Evolutionary conservation across 1,284 basidiomycete species (phyloP), one percentile per base, ranked within the genome.

Genomic region (Ustilago shanxiensis): DNA sequence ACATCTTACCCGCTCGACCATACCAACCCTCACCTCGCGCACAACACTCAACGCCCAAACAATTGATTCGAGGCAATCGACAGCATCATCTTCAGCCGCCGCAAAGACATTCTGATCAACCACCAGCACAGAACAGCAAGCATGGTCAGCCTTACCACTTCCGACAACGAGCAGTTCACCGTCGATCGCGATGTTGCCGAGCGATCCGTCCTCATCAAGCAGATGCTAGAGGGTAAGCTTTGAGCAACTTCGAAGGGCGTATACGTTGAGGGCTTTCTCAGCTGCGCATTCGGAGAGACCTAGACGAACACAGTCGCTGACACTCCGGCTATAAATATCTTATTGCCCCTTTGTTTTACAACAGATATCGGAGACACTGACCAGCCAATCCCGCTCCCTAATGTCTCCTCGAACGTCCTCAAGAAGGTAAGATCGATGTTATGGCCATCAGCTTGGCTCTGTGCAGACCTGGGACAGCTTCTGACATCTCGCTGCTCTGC

Each of bases 121-220:
- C n/a, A 31, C 7, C 47, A 35, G 33, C 33, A 5, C n/a, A 7
- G 14, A 3, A 44, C 22, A 22, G 57, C 58, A 56, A 57, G 20
- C 24, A 84, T 83, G 81, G 81, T 82, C 70, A 70, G 77, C 62
- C 79, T 85, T 16, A 77, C 75, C 54, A 85, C 95, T 56, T 98
- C 96, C 53, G 96, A 99, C 88, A 95, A 95, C 83, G 96, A 98
- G 88, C 91, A 93, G 79, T 99, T 98, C 88, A 90, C 90, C 72
- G 93, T 96, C 79, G 95, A 98, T 86, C 93, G 92, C 87, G 94
- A 96, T 78, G 93, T 99, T 66, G 95, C 95, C 66, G 94, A 95
- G 89, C 93, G 95, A 86, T 94, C 92, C 77, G 93, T 96, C 20
- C 91, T 99, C 82, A 97, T 99, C 88, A 98, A 97, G 90, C 95